A percentile compares a stretch with the other conserved stretches of the same genome.
phyloP scores from a whole-genome alignment of 2,329 filamentous ascomycete species.

The Sclerotinia spermophila region DNA sequence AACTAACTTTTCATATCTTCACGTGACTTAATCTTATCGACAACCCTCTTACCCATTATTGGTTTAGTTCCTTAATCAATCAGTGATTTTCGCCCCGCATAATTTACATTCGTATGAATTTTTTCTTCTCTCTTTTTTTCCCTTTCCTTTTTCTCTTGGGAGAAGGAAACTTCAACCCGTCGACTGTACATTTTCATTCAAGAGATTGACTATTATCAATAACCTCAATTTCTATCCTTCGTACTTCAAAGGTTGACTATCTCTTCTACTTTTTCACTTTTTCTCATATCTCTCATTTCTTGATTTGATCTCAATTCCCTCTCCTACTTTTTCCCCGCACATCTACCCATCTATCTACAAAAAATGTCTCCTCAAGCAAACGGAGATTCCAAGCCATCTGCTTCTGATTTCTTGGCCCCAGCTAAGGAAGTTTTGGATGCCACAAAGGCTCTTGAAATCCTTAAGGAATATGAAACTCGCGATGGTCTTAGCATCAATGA shows the following conservation, averaged over 20 bases:
- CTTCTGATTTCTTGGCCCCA: constrained; percentile 44
- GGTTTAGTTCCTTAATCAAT: not conserved
- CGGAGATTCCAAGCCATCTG: constrained; percentile 48
- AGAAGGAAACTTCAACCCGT: constrained; percentile 58
- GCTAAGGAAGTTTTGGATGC: constrained; percentile 57
- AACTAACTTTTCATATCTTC: not conserved
- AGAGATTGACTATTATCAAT: constrained; percentile 38
- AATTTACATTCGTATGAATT: not conserved
- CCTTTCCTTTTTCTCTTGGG: constrained; percentile 49
- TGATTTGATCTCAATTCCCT: constrained; percentile 33
- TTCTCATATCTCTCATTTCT: constrained; percentile 36
- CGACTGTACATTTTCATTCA: constrained; percentile 46
- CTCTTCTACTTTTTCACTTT: constrained; percentile 23
- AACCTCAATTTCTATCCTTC: not conserved
- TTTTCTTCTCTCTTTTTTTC: constrained; percentile 21
- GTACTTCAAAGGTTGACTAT: constrained; percentile 39
- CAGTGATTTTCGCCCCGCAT: not conserved
- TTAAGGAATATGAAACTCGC: constrained; percentile 73
- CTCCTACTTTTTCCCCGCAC: constrained; percentile 21
- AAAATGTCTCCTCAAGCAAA: constrained; percentile 68
- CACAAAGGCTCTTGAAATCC: constrained; percentile 71
- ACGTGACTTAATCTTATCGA: not conserved
- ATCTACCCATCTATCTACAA: not conserved
- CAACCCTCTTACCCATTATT: not conserved
- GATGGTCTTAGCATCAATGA: constrained; percentile 88